Percentiles rank a stretch among this genome's conserved stretches.
phyloP scores from a whole-genome alignment of 345 rosid species.

The Hibiscus mutabilis region DNA sequence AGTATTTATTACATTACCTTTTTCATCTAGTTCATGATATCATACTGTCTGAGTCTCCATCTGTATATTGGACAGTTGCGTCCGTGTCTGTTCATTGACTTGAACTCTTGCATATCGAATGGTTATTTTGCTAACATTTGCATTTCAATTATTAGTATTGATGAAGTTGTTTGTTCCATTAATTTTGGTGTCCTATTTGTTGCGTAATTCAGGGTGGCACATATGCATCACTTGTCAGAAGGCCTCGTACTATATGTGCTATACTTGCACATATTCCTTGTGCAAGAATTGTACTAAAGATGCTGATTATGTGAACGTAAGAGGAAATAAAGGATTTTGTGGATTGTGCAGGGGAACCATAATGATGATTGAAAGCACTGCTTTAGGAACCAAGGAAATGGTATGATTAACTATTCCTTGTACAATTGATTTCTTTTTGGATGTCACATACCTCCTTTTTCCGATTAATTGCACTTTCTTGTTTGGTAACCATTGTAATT shows the following conservation, averaged over 20 bases:
- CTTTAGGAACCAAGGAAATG: constrained; percentile 45
- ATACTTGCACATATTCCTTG: constrained; percentile 90
- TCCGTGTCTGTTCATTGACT: background rate
- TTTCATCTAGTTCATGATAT: background rate
- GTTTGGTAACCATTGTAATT: background rate
- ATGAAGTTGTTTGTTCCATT: background rate
- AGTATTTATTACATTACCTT: background rate
- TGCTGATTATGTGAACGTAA: constrained; percentile 71
- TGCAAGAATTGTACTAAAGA: constrained; percentile 87
- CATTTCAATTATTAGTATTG: background rate
- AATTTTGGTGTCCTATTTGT: constrained; percentile 4
- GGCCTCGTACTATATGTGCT: constrained; percentile 81
- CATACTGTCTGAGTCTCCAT: background rate
- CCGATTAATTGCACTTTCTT: background rate
- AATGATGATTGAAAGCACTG: constrained; percentile 74
- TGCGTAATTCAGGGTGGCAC: constrained; percentile 81
- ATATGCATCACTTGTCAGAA: constrained; percentile 82
- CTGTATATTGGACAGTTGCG: background rate
- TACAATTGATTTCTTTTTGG: background rate
- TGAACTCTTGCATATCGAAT: background rate
- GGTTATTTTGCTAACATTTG: background rate
- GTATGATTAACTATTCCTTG: constrained; percentile 34
- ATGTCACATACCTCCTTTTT: background rate
- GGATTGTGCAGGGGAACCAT: constrained; percentile 82
- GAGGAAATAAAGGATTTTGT: constrained; percentile 89